Conservation (phyloP, 805 yeast genomes). For the Hanseniaspora thailandica region DNA sequence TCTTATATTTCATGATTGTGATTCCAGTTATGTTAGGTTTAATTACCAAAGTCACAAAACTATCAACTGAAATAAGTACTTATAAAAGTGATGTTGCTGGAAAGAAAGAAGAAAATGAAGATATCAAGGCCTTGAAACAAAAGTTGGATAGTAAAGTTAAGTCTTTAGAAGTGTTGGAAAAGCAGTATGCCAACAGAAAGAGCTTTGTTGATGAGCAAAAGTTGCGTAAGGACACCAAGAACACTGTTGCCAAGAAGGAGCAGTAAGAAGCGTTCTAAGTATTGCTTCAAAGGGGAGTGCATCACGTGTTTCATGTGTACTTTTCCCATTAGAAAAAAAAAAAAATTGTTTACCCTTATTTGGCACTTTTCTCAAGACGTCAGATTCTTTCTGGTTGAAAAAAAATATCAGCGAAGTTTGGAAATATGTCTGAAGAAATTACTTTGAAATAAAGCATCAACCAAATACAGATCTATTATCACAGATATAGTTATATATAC, state of each 20-base stretch:
- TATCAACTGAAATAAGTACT: slow-evolving; percentile 29
- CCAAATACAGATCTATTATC: no score
- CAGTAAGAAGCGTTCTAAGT: not conserved
- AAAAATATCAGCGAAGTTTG: no score
- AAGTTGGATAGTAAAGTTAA: slow-evolving; percentile 26
- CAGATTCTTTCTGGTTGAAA: not conserved
- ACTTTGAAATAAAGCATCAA: no score
- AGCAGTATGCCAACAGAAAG: slow-evolving; percentile 36
- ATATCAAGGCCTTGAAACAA: slow-evolving; percentile 29
- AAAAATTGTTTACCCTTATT: no score
- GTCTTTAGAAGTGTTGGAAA: slow-evolving; percentile 38
- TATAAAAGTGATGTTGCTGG: slow-evolving; percentile 16
- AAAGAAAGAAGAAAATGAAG: slow-evolving; percentile 23
- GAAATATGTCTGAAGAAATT: no score
- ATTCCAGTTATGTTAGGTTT: slow-evolving; percentile 44
- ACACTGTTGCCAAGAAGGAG: not conserved
- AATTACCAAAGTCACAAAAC: slow-evolving; percentile 40
- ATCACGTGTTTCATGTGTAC: not conserved
- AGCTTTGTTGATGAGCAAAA: slow-evolving; percentile 35
- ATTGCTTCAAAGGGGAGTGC: not conserved
- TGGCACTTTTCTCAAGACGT: no score
- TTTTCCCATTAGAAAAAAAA: not conserved
- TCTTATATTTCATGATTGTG: slow-evolving; percentile 43
- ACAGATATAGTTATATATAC: no score
- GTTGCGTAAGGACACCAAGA: slow-evolving; percentile 30